These are phyloP conservation scores for Lecanosticta acicola DNA, from an alignment of 2,329 filamentous ascomycete genomes.

Conservation along the genomic window DNA sequence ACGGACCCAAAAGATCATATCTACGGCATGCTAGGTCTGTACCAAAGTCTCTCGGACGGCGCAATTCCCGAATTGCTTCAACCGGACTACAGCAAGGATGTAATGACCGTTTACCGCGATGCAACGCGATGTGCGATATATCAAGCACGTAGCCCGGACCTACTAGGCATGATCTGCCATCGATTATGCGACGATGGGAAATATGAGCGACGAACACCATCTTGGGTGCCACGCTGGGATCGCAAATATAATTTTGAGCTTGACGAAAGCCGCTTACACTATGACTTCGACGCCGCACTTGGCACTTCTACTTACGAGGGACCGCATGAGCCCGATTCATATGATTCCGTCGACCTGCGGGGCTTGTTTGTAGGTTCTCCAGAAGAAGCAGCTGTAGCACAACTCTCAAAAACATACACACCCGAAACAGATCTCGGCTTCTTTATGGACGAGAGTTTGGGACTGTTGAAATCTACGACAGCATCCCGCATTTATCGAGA, in stretches of 20 bases:
- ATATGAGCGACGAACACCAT: not conserved
- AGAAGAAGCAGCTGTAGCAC: not conserved
- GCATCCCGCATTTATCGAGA: not conserved
- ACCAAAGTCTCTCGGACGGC: not conserved
- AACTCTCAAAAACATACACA: too few species aligned
- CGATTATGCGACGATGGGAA: not conserved
- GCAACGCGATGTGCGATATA: conserved; percentile 2
- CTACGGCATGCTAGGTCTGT: conserved; percentile 5
- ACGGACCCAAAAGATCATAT: conserved; percentile 7
- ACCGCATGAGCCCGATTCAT: not conserved
- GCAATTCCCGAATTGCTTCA: conserved; percentile 2
- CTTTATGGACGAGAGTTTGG: too few species aligned
- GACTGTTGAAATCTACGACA: not conserved
- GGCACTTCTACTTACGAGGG: not conserved
- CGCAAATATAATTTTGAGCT: not conserved
- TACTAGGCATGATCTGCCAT: not conserved
- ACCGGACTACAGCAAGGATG: conserved; percentile 6
- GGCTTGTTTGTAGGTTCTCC: not conserved
- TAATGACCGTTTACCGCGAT: conserved; percentile 3
- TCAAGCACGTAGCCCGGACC: not conserved
- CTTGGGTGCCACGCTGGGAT: not conserved
- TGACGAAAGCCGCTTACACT: not conserved
- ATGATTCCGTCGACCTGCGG: not conserved
- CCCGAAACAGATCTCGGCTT: not conserved
- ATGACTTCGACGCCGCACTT: not conserved